Evolutionary conservation across 2,329 filamentous ascomycete species (phyloP), one percentile per base, ranked within the genome.

Genomic region (Colletotrichum sp.): DNA sequence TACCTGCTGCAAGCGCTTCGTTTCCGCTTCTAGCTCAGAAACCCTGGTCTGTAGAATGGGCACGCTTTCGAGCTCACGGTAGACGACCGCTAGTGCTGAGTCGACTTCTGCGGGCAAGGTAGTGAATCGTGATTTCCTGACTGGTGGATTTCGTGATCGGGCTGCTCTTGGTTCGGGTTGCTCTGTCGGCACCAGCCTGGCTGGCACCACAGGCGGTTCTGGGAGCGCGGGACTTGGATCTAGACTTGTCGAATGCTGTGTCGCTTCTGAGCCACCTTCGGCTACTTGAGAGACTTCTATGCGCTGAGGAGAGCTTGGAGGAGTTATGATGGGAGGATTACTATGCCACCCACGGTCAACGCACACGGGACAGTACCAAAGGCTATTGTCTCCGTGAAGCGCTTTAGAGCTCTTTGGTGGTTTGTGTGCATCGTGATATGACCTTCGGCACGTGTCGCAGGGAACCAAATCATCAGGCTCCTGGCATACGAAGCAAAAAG

Each of bases 181-280:
- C 10, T 52, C 44, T 52, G 44, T 6, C 6, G 44, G 13, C 2
- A 52, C 44, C 4, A 52, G 44, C 6, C 44, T 21, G 44, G 44
- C 1, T 0, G 44, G 44, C n/a, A 21, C 8, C 10, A 13, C n/a
- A 8, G 44, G 4, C 4, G n/a, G n/a, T 7, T 49, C n/a, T 21
- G n/a, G 44, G 10, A n/a, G 44, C 44, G 44, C 10, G 6, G n/a
- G 44, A 49, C n/a, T 21, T 49, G 44, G n/a, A 49, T 49, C 44
- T 21, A 21, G 2, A 52, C 44, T 52, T 1, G 44, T 21, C 10
- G n/a, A 52, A n/a, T 52, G 44, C n/a, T 52, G 44, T 13, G n/a
- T 21, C 0, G 18, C 6, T 21, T 52, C 6, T 21, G n/a, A 52
- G n/a, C 3, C 12, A 52, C 10, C n/a, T 52, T 52, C n/a, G 13